Evolutionary conservation across 23 red algal genomes (phyloP), one percentile per base, ranked within the genome.

Genomic region (Gracilaria domingensis): DNA sequence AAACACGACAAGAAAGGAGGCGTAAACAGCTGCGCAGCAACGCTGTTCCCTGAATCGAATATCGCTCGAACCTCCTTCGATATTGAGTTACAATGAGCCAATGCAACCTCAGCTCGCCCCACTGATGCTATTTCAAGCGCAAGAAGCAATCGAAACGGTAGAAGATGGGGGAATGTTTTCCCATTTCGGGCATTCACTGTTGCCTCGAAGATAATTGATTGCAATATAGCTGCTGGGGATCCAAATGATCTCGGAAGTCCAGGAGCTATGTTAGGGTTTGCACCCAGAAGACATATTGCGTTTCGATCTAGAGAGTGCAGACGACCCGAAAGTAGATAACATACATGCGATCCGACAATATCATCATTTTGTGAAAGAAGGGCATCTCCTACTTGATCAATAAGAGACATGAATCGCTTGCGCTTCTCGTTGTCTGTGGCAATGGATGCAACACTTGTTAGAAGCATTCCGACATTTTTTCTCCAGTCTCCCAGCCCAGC

Each of bases 241-340:
- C 87, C 87, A 65, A 80, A 47, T 23, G 87, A 90, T 12, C 55
- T 29, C 39, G 87, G 87, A 49, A 74, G 75, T 60, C 87, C 87
- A 70, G 57, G 44, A 4, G 87, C 18, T 25, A 45, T 30, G 25
- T 66, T 90, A 23, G 40, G 18, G 66, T 80, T 58, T 12, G 55
- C 87, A 34, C 87, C 87, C 33, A 90, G 35, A 12, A 90, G 51
- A 49, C 32, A 26, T 30, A 71, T 66, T 79, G 14, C 16, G 13
- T 34, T 76, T 36, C 35, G 49, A 57, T 90, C 76, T 39, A 90
- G 59, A 35, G 45, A 20, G 14, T 64, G n/a, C 36, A 90, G 21
- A 48, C 76, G 87, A 14, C 87, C 87, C 0, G 87, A 90, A 55
- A 90, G 38, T 12, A 90, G 55, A 80, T 90, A 90, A 74, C 87